These are phyloP conservation scores for Dactylellina leptospora DNA, from an alignment of 2,329 filamentous ascomycete genomes.

Conservation along the genomic window DNA sequence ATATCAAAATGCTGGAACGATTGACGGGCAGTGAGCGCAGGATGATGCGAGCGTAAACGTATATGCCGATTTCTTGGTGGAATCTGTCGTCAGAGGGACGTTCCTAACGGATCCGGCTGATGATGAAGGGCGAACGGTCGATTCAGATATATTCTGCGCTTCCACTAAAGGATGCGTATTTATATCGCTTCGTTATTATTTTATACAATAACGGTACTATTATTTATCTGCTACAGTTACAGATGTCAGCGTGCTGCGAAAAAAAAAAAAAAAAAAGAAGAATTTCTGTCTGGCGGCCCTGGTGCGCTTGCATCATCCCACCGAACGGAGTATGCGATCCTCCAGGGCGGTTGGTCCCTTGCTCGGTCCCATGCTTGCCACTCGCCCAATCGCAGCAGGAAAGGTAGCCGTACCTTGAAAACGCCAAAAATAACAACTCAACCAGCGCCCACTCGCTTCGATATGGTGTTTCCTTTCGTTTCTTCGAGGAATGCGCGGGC, in stretches of 20 bases:
- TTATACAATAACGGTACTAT: not conserved
- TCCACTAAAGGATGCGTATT: too few relatives aligned
- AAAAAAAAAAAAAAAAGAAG: too few relatives aligned
- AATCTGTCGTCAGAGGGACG: conserved; percentile 10
- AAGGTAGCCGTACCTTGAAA: conserved; percentile 41
- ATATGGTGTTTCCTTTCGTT: not conserved
- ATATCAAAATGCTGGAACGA: conserved; percentile 12
- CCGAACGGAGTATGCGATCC: not conserved
- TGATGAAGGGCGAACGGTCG: too few relatives aligned
- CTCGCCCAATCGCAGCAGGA: conserved; percentile 17
- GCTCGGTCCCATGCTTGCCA: not conserved
- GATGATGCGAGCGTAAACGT: not conserved
- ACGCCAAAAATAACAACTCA: conserved; percentile 48
- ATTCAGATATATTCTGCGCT: too few relatives aligned
- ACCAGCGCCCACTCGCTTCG: conserved; percentile 5
- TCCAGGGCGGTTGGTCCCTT: not conserved
- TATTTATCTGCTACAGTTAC: conserved; percentile 24
- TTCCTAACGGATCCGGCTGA: conserved; percentile 32
- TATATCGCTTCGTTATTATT: too few relatives aligned
- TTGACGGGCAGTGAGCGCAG: not conserved
- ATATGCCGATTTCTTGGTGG: conserved; percentile 13
- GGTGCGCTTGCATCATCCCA: not conserved
- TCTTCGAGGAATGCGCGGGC: too few relatives aligned
- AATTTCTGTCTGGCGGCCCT: too few relatives aligned
- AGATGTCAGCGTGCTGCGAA: conserved; percentile 20